Conservation (phyloP, 1,284 basidiomycete genomes). For the Ceratobasidium papillatum region DNA sequence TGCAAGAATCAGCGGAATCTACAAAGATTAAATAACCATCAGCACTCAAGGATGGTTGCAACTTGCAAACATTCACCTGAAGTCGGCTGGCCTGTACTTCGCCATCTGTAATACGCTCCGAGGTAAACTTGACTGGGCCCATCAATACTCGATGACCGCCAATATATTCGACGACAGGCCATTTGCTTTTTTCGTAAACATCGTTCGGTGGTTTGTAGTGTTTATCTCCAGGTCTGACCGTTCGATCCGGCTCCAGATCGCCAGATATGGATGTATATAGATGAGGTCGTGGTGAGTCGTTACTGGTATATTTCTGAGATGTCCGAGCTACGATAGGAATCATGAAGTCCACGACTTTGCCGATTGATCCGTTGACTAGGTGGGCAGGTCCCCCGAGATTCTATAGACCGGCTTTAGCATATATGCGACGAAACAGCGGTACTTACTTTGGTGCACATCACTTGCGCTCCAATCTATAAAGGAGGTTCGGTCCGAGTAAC, state of each 20-base stretch:
- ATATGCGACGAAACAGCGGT: not conserved
- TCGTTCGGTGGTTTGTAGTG: not conserved
- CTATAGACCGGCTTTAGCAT: not conserved
- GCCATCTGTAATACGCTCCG: slow-evolving; percentile 45
- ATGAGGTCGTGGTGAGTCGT: not conserved
- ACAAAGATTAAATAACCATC: slow-evolving; percentile 38
- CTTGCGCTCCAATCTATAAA: slow-evolving; percentile 41
- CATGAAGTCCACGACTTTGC: slow-evolving; percentile 41
- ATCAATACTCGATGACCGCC: slow-evolving; percentile 22
- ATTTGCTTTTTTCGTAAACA: slow-evolving; percentile 17
- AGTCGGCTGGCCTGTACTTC: slow-evolving; percentile 46
- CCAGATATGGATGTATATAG: not conserved
- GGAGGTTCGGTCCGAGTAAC: not conserved
- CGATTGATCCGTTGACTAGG: slow-evolving; percentile 43
- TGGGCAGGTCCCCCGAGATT: slow-evolving; percentile 33
- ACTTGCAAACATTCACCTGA: slow-evolving; percentile 44
- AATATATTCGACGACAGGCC: slow-evolving; percentile 43
- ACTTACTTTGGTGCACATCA: slow-evolving; percentile 41
- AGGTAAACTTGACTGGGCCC: slow-evolving; percentile 45
- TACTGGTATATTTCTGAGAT: slow-evolving; percentile 3
- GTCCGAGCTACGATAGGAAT: slow-evolving; percentile 1
- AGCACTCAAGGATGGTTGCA: not conserved
- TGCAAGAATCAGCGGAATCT: slow-evolving; percentile 80
- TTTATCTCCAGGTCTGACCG: not conserved
- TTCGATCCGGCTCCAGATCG: slow-evolving; percentile 17